Conservation (phyloP, 768 basidiomycete genomes). For the Amyloporia xantha region DNA sequence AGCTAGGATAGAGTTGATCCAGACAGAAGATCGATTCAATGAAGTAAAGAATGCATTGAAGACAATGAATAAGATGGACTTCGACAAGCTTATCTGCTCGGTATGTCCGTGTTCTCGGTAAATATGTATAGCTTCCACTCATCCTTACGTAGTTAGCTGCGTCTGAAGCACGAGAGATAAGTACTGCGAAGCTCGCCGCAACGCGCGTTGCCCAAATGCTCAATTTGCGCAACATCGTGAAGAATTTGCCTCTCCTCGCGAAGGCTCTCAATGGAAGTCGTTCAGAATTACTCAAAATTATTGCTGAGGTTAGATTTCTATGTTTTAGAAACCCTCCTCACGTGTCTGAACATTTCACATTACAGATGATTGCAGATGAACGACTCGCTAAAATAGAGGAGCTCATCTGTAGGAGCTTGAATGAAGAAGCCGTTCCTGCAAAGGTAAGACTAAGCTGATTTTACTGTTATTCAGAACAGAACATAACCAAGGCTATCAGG, state of each 20-base stretch:
- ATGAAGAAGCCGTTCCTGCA: constrained; percentile 56
- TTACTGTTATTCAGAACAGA: no score
- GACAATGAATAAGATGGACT: constrained; percentile 70
- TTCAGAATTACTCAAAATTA: constrained; percentile 54
- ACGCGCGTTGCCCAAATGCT: constrained; percentile 75
- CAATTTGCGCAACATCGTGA: constrained; percentile 65
- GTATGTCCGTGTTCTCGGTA: constrained; percentile 29
- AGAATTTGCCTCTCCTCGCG: constrained; percentile 55
- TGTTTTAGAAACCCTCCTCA: neutral
- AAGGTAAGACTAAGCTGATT: no score
- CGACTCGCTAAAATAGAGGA: constrained; percentile 57
- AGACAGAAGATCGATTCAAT: constrained; percentile 67
- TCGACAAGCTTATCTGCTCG: constrained; percentile 78
- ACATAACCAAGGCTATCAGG: no score
- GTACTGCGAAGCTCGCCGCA: constrained; percentile 56
- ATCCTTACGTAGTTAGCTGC: constrained; percentile 50
- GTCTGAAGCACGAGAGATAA: constrained; percentile 49
- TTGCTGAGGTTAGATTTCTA: constrained; percentile 43
- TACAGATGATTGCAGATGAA: constrained; percentile 69
- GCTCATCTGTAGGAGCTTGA: constrained; percentile 56
- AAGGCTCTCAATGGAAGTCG: constrained; percentile 52
- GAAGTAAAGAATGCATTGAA: constrained; percentile 64
- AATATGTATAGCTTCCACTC: neutral
- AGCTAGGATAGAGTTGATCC: constrained; percentile 54
- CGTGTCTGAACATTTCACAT: neutral